Evolutionary conservation across 2,329 filamentous ascomycete species (phyloP), one percentile per base, ranked within the genome.

Genomic region (Emergomyces africanus): DNA sequence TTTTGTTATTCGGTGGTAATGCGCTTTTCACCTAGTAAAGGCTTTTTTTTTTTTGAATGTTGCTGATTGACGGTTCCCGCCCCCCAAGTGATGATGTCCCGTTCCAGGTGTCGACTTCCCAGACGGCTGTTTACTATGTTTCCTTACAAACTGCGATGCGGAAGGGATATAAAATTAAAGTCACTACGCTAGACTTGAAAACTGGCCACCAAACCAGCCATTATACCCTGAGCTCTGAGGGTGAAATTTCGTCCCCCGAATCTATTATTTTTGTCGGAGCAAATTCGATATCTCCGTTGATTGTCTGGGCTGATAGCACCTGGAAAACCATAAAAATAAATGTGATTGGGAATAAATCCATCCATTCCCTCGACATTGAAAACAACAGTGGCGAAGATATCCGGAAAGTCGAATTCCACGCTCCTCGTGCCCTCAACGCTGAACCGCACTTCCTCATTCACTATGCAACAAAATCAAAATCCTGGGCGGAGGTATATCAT

Each of bases 401-500:
- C 57, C 78, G 84, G 59, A 75, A 77, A 23, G 77, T 88, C 51
- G 72, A 74, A 1, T 78, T 96, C 25, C 89, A 95, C 68, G 88
- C 88, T 0, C 87, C 90, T 18, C 84, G 85, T 64, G 79, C 86
- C 59, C 75, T 83, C 35, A 87, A 88, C 67, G 86, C 88, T 3
- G 79, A 84, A 51, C 79, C 89, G 42, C 90, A 95, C 75, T 95
- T 96, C 75, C 77, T 96, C 37, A 87, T 96, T 5, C 88, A 96
- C 65, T 90, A 84, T 66, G 80, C 85, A 66, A 89, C 89, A 0
- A 78, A 78, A 41, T 77, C 77, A 2, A 84, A 84, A 20, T 88
- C 91, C 69, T 89, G 88, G 77, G 92, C 87, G 2, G 87, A 95
- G 62, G 86, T 97, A 35, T 96, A 87, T 69, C 89, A 95, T 66